Evolutionary conservation across 2,329 filamentous ascomycete genomes (phyloP).

Genomic region (Trichoderma polysporum): DNA sequence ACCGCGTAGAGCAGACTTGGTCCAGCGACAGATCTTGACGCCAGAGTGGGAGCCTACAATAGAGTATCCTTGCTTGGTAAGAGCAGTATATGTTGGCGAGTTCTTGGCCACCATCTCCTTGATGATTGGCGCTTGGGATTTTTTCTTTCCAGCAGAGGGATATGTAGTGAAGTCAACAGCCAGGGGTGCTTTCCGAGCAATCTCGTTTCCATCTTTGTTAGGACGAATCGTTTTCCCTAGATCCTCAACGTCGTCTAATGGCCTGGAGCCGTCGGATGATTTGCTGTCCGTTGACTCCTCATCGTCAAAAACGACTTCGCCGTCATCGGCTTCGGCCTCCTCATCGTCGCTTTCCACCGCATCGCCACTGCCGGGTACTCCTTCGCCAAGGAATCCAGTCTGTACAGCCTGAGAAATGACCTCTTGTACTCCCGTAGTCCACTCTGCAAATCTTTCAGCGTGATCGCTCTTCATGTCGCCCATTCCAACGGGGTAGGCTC

Average conservation of each 20-base stretch:
- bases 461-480: conserved; percentile 80
- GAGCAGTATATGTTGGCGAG: conserved; percentile 81
- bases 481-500: conserved; percentile 85
- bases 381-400: conserved; percentile 61
- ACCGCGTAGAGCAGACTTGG: conserved; percentile 90
- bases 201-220: conserved; percentile 34
- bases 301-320: conserved; percentile 47
- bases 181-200: conserved; percentile 49
- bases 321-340: conserved; percentile 58
- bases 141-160: conserved; percentile 50
- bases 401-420: conserved; percentile 63
- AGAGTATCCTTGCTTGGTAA: conserved; percentile 95
- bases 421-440: conserved; percentile 72
- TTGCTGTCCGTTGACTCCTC: conserved; percentile 39
- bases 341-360: conserved; percentile 81
- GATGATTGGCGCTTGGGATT: conserved; percentile 43
- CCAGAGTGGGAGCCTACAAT: conserved; percentile 95
- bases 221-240: conserved; percentile 65
- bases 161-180: conserved; percentile 86
- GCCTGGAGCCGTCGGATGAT: conserved; percentile 35
- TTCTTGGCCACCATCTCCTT: conserved; percentile 95
- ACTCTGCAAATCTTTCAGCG: conserved; percentile 67
- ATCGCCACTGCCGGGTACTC: conserved; percentile 77
- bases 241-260: conserved; percentile 80
- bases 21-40: conserved; percentile 98